Evolutionary conservation across 495 filamentous ascomycete species (phyloP).

Genomic region (Penicillium crystallinum): DNA sequence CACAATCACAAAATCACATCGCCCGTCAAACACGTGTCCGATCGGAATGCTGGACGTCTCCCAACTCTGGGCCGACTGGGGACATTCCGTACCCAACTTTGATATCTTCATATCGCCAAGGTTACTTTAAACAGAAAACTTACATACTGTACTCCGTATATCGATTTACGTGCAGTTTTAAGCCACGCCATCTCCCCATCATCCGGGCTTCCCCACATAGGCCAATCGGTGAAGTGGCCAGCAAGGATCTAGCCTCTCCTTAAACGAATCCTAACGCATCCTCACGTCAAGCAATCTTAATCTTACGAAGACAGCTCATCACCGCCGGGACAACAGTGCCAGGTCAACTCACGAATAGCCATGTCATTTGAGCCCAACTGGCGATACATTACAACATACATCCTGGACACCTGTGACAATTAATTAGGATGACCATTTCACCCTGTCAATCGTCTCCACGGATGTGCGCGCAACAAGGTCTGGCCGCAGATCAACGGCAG

Average conservation of each 20-base stretch:
- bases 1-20: too few species aligned
- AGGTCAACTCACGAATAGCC: not conserved
- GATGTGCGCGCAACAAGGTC: constrained; percentile 4
- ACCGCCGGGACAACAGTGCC: not conserved
- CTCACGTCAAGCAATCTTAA: constrained; percentile 3
- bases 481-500: constrained; percentile 8
- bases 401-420: not conserved
- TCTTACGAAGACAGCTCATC: constrained; percentile 3
- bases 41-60: constrained; percentile 11
- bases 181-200: constrained; percentile 5
- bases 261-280: too few species aligned
- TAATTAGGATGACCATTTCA: not conserved
- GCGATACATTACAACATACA: not conserved
- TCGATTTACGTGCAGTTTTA: not conserved
- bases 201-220: constrained; percentile 12
- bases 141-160: not conserved
- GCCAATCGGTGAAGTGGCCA: constrained; percentile 14
- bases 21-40: constrained; percentile 13
- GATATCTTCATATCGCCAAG: not conserved
- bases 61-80: not conserved
- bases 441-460: constrained; percentile 4
- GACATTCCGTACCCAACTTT: constrained; percentile 1
- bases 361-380: not conserved
- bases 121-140: not conserved
- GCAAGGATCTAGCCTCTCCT: constrained; percentile 9